phyloP scores from a whole-genome alignment of 176 grass and related monocot genomes.

The maize (Zea mays) region DNA sequence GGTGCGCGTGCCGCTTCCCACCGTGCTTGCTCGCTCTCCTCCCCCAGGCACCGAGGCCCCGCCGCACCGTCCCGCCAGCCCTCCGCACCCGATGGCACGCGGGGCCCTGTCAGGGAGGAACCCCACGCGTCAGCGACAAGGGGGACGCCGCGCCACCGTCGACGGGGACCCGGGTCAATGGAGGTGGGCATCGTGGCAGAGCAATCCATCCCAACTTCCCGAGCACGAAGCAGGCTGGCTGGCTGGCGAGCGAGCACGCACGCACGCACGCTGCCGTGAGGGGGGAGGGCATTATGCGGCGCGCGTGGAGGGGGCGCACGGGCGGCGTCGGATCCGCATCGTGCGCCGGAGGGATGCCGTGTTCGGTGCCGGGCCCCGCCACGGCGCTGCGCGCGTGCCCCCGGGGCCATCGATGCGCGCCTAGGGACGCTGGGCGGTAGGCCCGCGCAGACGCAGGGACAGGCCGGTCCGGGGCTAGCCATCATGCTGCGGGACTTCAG shows the following conservation, averaged over 20 bases:
- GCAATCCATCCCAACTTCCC: constrained; percentile 36
- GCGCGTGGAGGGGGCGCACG: neutral
- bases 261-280: neutral
- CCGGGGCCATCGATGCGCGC: constrained; percentile 34
- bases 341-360: neutral
- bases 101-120: neutral
- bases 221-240: constrained; percentile 22
- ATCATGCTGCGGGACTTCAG: neutral
- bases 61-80: fast-evolving
- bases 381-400: neutral
- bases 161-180: constrained; percentile 2
- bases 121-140: neutral
- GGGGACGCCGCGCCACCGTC: fast-evolving
- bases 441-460: neutral
- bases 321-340: constrained; percentile 14
- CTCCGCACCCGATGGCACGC: neutral
- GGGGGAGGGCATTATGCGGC: neutral
- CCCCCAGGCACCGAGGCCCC: neutral
- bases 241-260: neutral
- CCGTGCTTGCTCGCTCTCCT: neutral
- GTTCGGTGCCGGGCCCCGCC: neutral
- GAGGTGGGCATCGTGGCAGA: constrained; percentile 44
- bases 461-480: neutral
- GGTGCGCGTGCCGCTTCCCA: constrained; percentile 47
- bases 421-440: constrained; percentile 23